Evolutionary conservation across 2,329 filamentous ascomycete genomes (phyloP).

Genomic region (Atkinsonella texensis): DNA sequence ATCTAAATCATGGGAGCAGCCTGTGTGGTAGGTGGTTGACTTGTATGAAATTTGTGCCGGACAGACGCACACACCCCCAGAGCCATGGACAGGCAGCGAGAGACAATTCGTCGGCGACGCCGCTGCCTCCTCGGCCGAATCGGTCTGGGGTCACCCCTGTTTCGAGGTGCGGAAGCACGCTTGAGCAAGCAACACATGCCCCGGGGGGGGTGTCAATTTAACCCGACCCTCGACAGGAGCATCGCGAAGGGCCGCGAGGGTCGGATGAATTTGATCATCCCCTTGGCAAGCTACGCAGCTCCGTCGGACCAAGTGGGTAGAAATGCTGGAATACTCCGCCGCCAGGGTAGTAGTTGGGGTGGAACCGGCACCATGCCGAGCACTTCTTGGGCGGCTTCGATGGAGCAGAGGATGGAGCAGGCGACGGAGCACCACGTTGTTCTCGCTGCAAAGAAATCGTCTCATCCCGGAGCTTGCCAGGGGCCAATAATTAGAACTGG

Average conservation of each 20-base stretch:
- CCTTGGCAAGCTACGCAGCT: not conserved
- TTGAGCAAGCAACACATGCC: no score
- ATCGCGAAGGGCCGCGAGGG: no score
- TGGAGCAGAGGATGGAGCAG: not conserved
- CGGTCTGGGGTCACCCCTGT: constrained; percentile 2
- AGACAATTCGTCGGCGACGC: constrained; percentile 1
- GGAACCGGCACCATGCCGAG: not conserved
- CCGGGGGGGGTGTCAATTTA: no score
- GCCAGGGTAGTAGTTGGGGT: not conserved
- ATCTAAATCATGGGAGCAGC: no score
- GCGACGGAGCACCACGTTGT: not conserved
- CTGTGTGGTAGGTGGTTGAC: no score
- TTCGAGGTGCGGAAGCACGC: not conserved
- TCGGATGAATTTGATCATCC: no score
- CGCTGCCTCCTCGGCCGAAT: constrained; percentile 8
- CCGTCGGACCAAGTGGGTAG: not conserved
- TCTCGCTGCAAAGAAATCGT: not conserved
- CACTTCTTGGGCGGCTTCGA: not conserved
- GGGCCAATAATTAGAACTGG: not conserved
- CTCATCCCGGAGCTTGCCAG: not conserved
- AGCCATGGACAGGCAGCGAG: not conserved
- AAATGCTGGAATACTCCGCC: not conserved
- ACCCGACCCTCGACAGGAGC: no score
- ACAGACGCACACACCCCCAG: not conserved
- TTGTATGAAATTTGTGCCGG: no score